These are phyloP conservation scores for Epichloe brachyelytri DNA, from an alignment of 2,329 filamentous ascomycete genomes.

Conservation along the genomic window DNA sequence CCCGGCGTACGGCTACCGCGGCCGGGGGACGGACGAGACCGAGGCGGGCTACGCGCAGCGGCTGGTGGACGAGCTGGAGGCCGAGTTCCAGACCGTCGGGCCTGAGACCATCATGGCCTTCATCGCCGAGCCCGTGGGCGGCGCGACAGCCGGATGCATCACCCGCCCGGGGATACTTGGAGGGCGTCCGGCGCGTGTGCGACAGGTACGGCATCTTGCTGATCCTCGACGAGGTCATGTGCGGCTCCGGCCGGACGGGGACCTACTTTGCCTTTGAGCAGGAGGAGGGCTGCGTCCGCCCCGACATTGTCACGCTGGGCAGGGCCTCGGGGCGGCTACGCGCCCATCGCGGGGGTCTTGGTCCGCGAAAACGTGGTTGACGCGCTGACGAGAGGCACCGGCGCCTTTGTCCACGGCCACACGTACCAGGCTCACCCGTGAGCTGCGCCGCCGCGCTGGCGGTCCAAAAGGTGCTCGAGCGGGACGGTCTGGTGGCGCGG, in stretches of 20 bases:
- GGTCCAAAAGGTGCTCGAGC: conserved; percentile 34
- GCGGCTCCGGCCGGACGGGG: conserved; percentile 49
- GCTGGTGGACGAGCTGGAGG: conserved; percentile 31
- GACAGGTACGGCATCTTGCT: conserved; percentile 41
- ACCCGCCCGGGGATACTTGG: conserved; percentile 41
- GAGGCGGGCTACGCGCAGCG: conserved; percentile 26
- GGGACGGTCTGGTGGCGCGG: conserved; percentile 46
- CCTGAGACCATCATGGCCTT: conserved; percentile 35
- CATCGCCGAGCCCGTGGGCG: conserved; percentile 36
- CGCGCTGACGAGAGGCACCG: not conserved
- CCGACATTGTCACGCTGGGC: conserved; percentile 53
- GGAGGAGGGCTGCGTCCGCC: conserved; percentile 35
- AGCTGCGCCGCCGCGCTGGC: conserved; percentile 12
- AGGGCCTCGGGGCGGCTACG: conserved; percentile 53
- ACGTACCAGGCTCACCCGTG: conserved; percentile 15
- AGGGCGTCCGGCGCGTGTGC: conserved; percentile 38
- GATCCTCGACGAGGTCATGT: conserved; percentile 53
- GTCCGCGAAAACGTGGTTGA: conserved; percentile 2
- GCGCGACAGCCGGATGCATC: conserved; percentile 37
- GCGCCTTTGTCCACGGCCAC: conserved; percentile 12
- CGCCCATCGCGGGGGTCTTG: conserved; percentile 15
- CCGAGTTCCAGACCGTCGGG: conserved; percentile 31
- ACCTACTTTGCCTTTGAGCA: conserved; percentile 52
- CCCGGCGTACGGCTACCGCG: conserved; percentile 9
- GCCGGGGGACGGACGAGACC: conserved; percentile 15